Evolutionary conservation across 352 stramenopile species (phyloP), one percentile per base, ranked within the genome.

Genomic region (Blastocystis sp.): DNA sequence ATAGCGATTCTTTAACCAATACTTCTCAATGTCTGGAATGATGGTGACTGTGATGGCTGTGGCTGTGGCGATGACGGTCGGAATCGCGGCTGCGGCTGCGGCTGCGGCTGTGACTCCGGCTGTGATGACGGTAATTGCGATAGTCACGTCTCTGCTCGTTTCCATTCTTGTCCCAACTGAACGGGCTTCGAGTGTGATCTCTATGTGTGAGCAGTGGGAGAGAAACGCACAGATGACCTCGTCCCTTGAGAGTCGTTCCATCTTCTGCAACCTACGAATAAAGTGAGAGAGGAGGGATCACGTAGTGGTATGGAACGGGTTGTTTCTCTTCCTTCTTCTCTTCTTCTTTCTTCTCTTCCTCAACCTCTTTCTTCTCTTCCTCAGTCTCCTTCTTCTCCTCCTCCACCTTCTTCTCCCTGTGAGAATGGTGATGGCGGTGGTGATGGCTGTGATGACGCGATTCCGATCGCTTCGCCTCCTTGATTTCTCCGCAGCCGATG

Each of bases 401-500:
- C 45, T 55, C 45, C 45, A 19, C 16, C 45, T 55, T 69, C 21
- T 33, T 24, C 26, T 33, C 21, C 21, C 26, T 65, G 51, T 81
- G 33, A 26, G 10, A 31, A 45, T 62, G 60, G n/a, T 59, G 71
- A 69, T 85, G 71, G 37, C 10, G 50, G 26, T 85, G 74, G 33
- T 55, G 50, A 24, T 31, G 21, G 26, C 45, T 51, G 60, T 85
- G 71, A 65, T n/a, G 50, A 70, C 60, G 51, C 37, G 51, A 51
- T 19, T 66, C 41, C 9, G 69, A 62, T 26, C 31, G n/a, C 12
- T n/a, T 4, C 21, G 6, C 31, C 91, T 66, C 51, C 51, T 85
- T 85, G 3, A 85, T 51, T 59, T 85, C 74, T 70, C 97, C 97
- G 91, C 95, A 98, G 92, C 98, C 95, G 88, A 94, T 96, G 80